Evolutionary conservation across 176 grass and related monocot genomes (phyloP).

Genomic region (Areca catechu): DNA sequence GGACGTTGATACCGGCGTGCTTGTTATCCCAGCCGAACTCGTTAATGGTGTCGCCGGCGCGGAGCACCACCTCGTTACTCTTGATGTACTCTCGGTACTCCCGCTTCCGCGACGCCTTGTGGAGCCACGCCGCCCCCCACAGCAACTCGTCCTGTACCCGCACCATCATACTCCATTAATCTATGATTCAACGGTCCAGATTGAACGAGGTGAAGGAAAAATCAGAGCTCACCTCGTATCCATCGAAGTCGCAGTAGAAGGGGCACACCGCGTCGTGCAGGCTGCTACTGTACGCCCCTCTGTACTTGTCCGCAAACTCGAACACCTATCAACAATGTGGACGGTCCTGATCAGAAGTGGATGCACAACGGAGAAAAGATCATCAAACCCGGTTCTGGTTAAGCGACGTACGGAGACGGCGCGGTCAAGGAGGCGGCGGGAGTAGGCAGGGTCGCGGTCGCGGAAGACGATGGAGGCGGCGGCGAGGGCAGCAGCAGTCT

Average conservation of each 20-base stretch:
- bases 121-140: constrained; percentile 92
- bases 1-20: constrained; percentile 92
- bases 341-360: too few relatives aligned
- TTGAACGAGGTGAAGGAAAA: not conserved
- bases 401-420: constrained; percentile 42
- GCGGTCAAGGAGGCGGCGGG: constrained; percentile 54
- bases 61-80: constrained; percentile 66
- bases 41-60: constrained; percentile 54
- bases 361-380: too few relatives aligned
- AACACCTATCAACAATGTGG: constrained; percentile 40
- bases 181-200: not conserved
- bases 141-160: constrained; percentile 68
- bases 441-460: constrained; percentile 39
- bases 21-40: constrained; percentile 99
- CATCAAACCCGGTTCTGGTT: not conserved
- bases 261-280: constrained; percentile 68
- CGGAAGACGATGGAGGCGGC: constrained; percentile 80
- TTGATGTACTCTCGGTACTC: constrained; percentile 80
- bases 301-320: constrained; percentile 63
- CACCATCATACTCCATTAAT: not conserved
- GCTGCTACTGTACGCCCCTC: constrained; percentile 75
- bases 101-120: constrained; percentile 51
- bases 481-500: constrained; percentile 77
- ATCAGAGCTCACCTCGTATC: constrained; percentile 45
- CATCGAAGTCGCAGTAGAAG: constrained; percentile 80